Percentiles rank a stretch among this genome's conserved stretches.
phyloP scores from a whole-genome alignment of 2,329 filamentous ascomycete species.

The Diaporthe helianthi region DNA sequence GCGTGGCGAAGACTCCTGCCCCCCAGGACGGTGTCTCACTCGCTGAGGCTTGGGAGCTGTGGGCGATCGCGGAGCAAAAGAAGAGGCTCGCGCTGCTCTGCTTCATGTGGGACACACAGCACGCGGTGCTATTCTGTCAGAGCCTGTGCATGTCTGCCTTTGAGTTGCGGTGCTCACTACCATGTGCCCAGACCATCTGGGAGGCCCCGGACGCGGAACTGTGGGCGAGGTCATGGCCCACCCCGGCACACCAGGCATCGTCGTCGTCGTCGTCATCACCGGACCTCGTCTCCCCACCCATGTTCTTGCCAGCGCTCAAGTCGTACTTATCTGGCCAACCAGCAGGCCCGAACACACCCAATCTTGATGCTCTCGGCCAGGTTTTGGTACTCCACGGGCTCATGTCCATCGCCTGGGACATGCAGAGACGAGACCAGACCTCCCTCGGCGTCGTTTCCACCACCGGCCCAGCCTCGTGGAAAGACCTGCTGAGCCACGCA shows the following conservation, averaged over 20 bases:
- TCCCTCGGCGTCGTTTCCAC: slow-evolving; percentile 54
- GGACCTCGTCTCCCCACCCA: slow-evolving; percentile 48
- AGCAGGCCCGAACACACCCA: slow-evolving; percentile 44
- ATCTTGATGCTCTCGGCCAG: slow-evolving; percentile 59
- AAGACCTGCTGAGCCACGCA: slow-evolving; percentile 55
- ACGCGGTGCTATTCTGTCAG: slow-evolving; percentile 70
- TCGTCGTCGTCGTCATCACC: neutral
- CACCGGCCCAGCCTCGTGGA: slow-evolving; percentile 49
- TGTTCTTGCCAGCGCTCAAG: slow-evolving; percentile 61
- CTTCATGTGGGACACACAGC: slow-evolving; percentile 72
- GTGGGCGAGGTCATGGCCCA: slow-evolving; percentile 38
- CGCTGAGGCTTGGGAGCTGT: slow-evolving; percentile 57
- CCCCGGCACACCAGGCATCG: neutral
- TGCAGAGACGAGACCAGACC: slow-evolving; percentile 68
- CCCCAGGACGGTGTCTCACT: slow-evolving; percentile 43
- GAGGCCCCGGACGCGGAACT: slow-evolving; percentile 60
- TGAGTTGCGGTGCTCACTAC: slow-evolving; percentile 63
- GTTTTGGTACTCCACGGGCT: slow-evolving; percentile 65
- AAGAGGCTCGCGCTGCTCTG: slow-evolving; percentile 66
- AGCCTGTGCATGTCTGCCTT: slow-evolving; percentile 72
- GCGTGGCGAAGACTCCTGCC: slow-evolving; percentile 40
- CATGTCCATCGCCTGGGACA: slow-evolving; percentile 69
- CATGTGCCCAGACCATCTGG: slow-evolving; percentile 62
- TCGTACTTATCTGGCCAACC: slow-evolving; percentile 58
- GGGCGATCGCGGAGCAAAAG: slow-evolving; percentile 63